Base-by-base conservation (phyloP, 2,329 filamentous ascomycete species). In the Pestalotiopsis sp. region DNA sequence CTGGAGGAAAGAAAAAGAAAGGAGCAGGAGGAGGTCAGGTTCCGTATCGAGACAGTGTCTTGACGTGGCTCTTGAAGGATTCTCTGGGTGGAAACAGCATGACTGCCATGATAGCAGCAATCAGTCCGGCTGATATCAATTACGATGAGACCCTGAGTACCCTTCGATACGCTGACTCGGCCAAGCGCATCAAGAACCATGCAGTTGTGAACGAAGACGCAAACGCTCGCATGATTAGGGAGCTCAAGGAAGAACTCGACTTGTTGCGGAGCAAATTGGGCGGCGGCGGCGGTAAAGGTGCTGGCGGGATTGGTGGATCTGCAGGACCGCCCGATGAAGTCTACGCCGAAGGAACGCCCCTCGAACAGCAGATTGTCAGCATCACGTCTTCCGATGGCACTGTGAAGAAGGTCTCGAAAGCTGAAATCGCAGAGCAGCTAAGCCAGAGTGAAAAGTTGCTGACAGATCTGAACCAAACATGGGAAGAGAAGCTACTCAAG, bases 121-220 rank as follows among this genome's bases (percentile, higher is more conserved):
- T 99, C 78, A 98, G 95, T 76, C 96, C 96, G 4, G 96, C 96
- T 67, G 96, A 99, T 81, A 98, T 98, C 84, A 99, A 99, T 82
- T 98, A 97, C 78, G 96, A 99, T 73, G 96, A 99, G 81, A 99
- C 97, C 0, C 86, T 99, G 20, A 96, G 95, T 78, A 99, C 96
- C 0, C 86, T 99, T 36, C 90, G 97, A 76, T 99, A 99, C 80
- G 96, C 97, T 68, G 95, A 99, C 78, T 98, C 94, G 7, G 96
- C 96, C 31, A 99, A 99, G 84, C 91, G 96, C 75, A 99, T 99
- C 87, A 98, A 98, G 93, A 99, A 99, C 83, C 96, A 99, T 80
- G 96, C 96, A 68, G 96, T 99, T 65, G 93, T 99, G 80, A 99
- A 99, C 84, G 96, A 99, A 80, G 96, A 99, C 82, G 95, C 96